Evolutionary conservation across 768 basidiomycete genomes (phyloP).

Genomic region (Amanita polypyramis): DNA sequence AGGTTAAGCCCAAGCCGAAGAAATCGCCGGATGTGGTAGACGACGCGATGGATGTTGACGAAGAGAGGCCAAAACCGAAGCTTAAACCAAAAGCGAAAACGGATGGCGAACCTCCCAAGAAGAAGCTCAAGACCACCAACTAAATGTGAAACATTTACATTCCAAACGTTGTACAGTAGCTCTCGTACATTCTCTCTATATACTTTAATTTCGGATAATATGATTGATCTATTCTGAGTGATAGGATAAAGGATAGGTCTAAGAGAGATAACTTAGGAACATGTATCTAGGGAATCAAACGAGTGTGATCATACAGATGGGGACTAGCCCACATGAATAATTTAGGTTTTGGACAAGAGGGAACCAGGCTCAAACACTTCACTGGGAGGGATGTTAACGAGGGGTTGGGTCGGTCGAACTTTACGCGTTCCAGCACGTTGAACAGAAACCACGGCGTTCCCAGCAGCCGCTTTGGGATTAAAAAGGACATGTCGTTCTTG

Average conservation of each 20-base stretch:
- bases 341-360: conserved; percentile 38
- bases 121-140: conserved; percentile 56
- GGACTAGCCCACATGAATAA: neutral
- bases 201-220: neutral
- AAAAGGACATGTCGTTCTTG: conserved; percentile 71
- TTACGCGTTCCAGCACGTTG: conserved; percentile 31
- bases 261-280: conserved; percentile 4
- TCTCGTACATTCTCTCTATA: neutral
- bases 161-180: neutral
- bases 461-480: conserved; percentile 25
- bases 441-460: conserved; percentile 19
- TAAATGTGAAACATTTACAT: conserved; percentile 14
- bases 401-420: conserved; percentile 23
- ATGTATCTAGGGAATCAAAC: neutral
- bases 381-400: conserved; percentile 32
- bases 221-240: neutral
- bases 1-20: conserved; percentile 29
- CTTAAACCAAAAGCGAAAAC: conserved; percentile 22
- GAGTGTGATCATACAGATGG: neutral
- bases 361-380: conserved; percentile 70
- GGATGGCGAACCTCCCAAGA: conserved; percentile 50
- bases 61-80: conserved; percentile 32
- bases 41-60: conserved; percentile 40
- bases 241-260: neutral
- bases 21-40: conserved; percentile 19